Evolutionary conservation across 495 filamentous ascomycete genomes (phyloP).

Genomic region (Massariosphaeria phaeospora): DNA sequence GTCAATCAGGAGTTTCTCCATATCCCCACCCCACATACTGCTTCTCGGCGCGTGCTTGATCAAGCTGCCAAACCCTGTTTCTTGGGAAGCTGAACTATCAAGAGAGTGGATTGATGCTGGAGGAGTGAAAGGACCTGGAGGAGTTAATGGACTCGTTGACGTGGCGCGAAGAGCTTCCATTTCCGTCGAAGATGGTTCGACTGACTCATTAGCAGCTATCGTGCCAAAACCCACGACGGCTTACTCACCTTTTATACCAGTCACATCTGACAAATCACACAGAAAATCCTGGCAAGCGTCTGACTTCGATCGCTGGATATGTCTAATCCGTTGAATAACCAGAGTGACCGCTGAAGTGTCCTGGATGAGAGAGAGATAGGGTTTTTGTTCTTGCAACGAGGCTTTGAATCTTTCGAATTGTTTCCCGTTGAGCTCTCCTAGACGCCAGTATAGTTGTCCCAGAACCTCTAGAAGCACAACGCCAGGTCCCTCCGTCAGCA

Average conservation of each 20-base stretch:
- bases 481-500: conserved; percentile 22
- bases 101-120: conserved; percentile 10
- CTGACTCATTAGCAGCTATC: conserved; percentile 12
- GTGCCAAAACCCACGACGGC: background rate
- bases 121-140: too few species aligned
- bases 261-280: conserved; percentile 18
- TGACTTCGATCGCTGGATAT: conserved; percentile 25
- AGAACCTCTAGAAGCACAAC: conserved; percentile 27
- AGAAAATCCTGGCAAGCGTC: conserved; percentile 30
- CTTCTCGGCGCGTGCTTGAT: conserved; percentile 23
- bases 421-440: conserved; percentile 27
- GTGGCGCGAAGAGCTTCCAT: conserved; percentile 18
- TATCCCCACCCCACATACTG: conserved; percentile 15
- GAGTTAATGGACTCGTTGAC: conserved; percentile 17
- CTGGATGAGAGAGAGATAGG: conserved; percentile 19
- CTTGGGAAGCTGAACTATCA: conserved; percentile 10
- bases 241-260: conserved; percentile 24
- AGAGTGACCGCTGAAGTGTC: conserved; percentile 17
- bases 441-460: conserved; percentile 26
- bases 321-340: conserved; percentile 23
- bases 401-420: conserved; percentile 29
- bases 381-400: conserved; percentile 7
- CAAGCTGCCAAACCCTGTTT: conserved; percentile 13
- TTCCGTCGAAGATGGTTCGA: conserved; percentile 16
- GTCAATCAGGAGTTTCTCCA: conserved; percentile 26